Percentiles rank a stretch among this genome's conserved stretches.
Evolutionary conservation across 345 rosid species (phyloP).

Genomic region (Melaleuca quinquenervia): DNA sequence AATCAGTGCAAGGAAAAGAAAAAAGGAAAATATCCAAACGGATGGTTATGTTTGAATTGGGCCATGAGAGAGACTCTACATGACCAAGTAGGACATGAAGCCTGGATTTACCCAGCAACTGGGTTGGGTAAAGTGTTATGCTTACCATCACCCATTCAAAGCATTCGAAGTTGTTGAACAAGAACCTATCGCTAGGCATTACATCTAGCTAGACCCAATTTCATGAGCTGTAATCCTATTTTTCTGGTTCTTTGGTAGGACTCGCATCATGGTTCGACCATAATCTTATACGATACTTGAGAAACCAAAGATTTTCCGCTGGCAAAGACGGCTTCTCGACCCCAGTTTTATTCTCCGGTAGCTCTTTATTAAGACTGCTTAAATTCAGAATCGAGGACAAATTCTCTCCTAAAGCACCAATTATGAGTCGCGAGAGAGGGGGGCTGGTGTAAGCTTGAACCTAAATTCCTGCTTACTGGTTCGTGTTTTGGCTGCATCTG

Average conservation of each 20-base stretch:
- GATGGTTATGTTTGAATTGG: not conserved
- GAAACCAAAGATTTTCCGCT: not conserved
- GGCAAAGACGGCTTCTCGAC: not conserved
- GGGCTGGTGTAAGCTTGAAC: not conserved
- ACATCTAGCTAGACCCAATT: not conserved
- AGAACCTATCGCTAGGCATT: not conserved
- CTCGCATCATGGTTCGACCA: not conserved
- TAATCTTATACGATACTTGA: not conserved
- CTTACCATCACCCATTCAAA: not conserved
- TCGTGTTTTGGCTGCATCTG: not conserved
- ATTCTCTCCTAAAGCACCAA: not conserved
- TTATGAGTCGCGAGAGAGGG: not conserved
- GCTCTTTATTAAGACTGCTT: not conserved
- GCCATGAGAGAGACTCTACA: not conserved
- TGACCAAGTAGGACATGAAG: not conserved
- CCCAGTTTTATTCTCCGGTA: not conserved
- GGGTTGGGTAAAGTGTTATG: not conserved
- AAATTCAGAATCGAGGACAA: not conserved
- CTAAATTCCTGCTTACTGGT: not conserved
- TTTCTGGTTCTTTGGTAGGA: not conserved
- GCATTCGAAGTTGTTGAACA: not conserved
- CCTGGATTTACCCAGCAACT: not conserved
- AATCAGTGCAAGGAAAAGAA: not conserved
- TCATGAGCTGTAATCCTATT: not conserved
- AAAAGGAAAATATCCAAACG: not conserved